Evolutionary conservation across 2,329 filamentous ascomycete genomes (phyloP).

Genomic region (Knoxdaviesia proteae): DNA sequence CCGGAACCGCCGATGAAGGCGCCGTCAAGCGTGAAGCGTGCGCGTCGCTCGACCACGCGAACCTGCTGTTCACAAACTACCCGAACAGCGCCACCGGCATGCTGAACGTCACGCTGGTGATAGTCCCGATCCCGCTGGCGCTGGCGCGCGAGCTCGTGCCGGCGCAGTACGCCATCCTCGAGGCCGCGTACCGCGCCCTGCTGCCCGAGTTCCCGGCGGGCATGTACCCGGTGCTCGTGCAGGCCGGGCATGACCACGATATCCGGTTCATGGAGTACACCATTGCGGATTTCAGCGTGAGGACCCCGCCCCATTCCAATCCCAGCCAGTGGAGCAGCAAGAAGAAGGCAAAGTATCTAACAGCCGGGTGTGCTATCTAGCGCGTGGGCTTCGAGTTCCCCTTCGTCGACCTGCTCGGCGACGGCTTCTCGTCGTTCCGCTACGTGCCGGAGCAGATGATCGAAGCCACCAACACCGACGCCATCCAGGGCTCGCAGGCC

Average conservation of each 20-base stretch:
- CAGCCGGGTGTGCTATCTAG: constrained; percentile 10
- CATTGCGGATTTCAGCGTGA: constrained; percentile 25
- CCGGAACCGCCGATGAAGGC: no score
- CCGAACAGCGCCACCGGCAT: constrained; percentile 27
- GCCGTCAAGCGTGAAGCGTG: no score
- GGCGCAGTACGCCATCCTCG: constrained; percentile 24
- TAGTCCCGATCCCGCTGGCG: constrained; percentile 27
- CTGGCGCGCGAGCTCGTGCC: constrained; percentile 26
- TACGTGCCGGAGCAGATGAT: constrained; percentile 27
- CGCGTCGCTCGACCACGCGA: not conserved
- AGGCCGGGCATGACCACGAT: constrained; percentile 29
- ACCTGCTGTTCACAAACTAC: constrained; percentile 10
- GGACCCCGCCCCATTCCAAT: constrained; percentile 5
- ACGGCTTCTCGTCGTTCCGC: constrained; percentile 28
- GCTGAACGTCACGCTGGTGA: constrained; percentile 29
- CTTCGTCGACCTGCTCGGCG: constrained; percentile 29
- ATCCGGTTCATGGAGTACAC: constrained; percentile 19
- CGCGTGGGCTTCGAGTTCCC: constrained; percentile 31
- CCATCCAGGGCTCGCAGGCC: constrained; percentile 19
- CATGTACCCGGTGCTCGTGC: constrained; percentile 31
- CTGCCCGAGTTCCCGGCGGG: constrained; percentile 26
- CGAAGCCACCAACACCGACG: constrained; percentile 18
- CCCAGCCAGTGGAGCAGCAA: not conserved
- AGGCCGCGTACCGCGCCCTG: constrained; percentile 22
- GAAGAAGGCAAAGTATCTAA: not conserved